Percentiles rank a stretch among this genome's conserved stretches.
phyloP scores from a whole-genome alignment of 305 asterid species.

The Andrographis paniculata region DNA sequence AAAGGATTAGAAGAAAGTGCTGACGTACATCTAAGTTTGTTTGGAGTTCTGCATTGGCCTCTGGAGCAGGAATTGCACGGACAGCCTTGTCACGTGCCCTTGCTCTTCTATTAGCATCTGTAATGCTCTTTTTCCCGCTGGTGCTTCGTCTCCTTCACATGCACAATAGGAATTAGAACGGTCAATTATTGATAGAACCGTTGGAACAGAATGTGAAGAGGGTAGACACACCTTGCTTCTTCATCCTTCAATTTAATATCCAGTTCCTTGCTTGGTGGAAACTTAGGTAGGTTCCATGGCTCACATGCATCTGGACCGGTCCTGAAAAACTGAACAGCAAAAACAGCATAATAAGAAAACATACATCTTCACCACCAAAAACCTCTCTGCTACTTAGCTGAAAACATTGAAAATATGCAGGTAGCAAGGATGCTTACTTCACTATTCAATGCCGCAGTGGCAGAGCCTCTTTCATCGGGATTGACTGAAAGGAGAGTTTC shows the following conservation, averaged over 20 bases:
- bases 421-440: slow-evolving; percentile 45
- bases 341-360: background rate
- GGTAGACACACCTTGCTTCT: too few relatives aligned
- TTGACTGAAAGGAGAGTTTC: slow-evolving; percentile 79
- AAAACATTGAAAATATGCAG: too few relatives aligned
- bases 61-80: slow-evolving; percentile 77
- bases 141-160: too few relatives aligned
- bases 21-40: slow-evolving; percentile 58
- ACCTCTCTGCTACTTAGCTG: too few relatives aligned
- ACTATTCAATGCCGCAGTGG: slow-evolving; percentile 63
- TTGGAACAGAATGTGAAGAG: too few relatives aligned
- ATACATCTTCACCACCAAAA: background rate
- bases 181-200: too few relatives aligned
- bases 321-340: slow-evolving; percentile 49
- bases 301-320: slow-evolving; percentile 76
- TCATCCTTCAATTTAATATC: slow-evolving; percentile 88
- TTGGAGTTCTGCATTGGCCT: slow-evolving; percentile 92
- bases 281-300: slow-evolving; percentile 83
- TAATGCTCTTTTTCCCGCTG: too few relatives aligned
- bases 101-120: slow-evolving; percentile 51
- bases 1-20: too few relatives aligned
- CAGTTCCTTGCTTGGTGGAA: slow-evolving; percentile 95
- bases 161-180: too few relatives aligned
- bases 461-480: slow-evolving; percentile 74
- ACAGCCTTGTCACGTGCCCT: slow-evolving; percentile 54